Evolutionary conservation across 768 basidiomycete genomes (phyloP), one percentile per base, ranked within the genome.

Genomic region (Plicaturopsis crispa): DNA sequence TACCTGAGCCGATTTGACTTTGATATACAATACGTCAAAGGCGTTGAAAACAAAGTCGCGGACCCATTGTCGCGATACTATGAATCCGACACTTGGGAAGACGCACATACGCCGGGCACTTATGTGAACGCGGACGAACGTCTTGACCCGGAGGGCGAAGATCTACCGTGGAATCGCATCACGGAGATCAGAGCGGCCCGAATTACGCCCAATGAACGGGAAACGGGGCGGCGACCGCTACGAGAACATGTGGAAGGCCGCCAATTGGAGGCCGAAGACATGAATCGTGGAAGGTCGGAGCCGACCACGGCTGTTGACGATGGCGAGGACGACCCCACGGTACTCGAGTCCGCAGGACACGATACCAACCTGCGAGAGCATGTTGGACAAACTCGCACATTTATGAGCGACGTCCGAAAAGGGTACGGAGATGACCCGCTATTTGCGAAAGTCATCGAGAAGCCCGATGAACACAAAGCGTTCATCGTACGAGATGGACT

Each of bases 111-210:
- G 1, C 19, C 33, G 5, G 23, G 46, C 14, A 50, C 43, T 3
- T 53, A 46, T 37, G 52, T 54, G 0, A 39, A 41, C 14, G 49
- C 48, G 0, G 49, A 54, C 18, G n/a, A 33, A 0, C 32, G 48
- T 5, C 31, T 54, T 1, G 53, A 54, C 23, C 53, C 45, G 0
- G 39, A 50, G 4, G 21, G 38, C 3, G 45, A 54, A 2, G 35
- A 45, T 24, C 19, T 36, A 4, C 24, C 35, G 40, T n/a, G n/a
- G n/a, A n/a, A n/a, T n/a, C n/a, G n/a, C n/a, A n/a, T n/a, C n/a
- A n/a, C n/a, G 32, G 6, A 6, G 32, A 6, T 33, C 6, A 6
- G 32, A 6, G 32, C 32, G 8, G 14, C 14, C 8, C 6, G 32
- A 14, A n/a, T 33, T 7, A 33, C n/a, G 32, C 32, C 32, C 19